A percentile compares a stretch with the other conserved stretches of the same genome.
phyloP scores from a whole-genome alignment of 2,329 filamentous ascomycete genomes.

The Pyricularia pennisetigena region DNA sequence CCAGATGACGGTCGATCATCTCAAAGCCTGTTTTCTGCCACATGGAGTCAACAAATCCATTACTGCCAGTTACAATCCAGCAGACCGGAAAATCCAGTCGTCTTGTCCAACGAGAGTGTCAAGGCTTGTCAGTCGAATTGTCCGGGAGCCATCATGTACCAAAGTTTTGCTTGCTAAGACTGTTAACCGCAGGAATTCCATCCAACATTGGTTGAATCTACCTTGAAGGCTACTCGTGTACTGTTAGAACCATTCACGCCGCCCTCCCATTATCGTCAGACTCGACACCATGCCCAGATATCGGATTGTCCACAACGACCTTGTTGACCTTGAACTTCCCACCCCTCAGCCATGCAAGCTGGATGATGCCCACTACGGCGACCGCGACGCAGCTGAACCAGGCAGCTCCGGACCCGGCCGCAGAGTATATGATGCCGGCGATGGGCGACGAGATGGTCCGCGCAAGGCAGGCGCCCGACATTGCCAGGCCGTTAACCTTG shows the following conservation, averaged over 20 bases:
- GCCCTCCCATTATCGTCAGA: neutral
- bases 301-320: constrained; percentile 2
- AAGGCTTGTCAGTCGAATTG: neutral
- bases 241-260: neutral
- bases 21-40: neutral
- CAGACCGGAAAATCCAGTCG: neutral
- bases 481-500: constrained; percentile 3
- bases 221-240: neutral
- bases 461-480: neutral
- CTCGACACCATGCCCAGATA: neutral
- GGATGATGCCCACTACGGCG: neutral
- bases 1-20: neutral
- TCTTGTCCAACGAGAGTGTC: neutral
- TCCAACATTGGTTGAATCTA: neutral
- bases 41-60: neutral
- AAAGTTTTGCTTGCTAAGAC: neutral
- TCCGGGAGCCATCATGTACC: neutral
- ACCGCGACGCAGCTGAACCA: constrained; percentile 2
- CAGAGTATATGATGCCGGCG: neutral
- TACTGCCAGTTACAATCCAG: too few relatives aligned
- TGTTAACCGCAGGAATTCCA: neutral
- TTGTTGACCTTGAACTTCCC: neutral
- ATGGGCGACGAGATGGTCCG: neutral
- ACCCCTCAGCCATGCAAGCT: neutral
- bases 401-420: neutral